Conservation (phyloP, 2,329 filamentous ascomycete species). For the Cladophialophora chaetospira region DNA sequence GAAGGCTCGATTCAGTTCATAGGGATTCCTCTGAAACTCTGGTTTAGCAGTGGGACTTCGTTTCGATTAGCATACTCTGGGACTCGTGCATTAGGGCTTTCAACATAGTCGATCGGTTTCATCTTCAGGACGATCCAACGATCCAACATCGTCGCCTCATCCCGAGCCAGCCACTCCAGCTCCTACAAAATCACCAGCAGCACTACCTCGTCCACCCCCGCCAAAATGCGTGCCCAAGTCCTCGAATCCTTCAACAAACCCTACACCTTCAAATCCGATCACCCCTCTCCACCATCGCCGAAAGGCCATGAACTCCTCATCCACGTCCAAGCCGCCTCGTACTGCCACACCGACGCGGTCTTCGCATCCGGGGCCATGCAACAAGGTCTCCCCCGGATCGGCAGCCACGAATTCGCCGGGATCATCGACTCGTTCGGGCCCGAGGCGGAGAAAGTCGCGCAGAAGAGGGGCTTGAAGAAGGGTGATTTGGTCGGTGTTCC, state of each 20-base stretch:
- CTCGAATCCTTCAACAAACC: slow-evolving; percentile 31
- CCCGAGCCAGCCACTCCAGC: background rate
- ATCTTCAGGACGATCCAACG: too few species aligned
- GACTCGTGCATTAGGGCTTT: too few species aligned
- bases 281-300: slow-evolving; percentile 43
- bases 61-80: too few species aligned
- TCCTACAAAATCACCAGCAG: background rate
- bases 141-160: background rate
- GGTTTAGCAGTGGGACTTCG: too few species aligned
- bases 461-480: slow-evolving; percentile 13
- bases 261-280: slow-evolving; percentile 29
- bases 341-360: slow-evolving; percentile 49
- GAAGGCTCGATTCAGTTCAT: too few species aligned
- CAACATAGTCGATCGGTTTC: too few species aligned
- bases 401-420: slow-evolving; percentile 51
- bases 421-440: slow-evolving; percentile 39
- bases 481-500: slow-evolving; percentile 25
- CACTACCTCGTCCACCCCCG: slow-evolving; percentile 1
- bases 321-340: slow-evolving; percentile 50
- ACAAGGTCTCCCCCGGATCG: slow-evolving; percentile 44
- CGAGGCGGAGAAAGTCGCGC: slow-evolving; percentile 14
- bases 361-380: slow-evolving; percentile 42
- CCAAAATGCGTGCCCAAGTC: slow-evolving; percentile 32
- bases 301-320: slow-evolving; percentile 46
- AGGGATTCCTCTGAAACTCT: too few species aligned